Evolutionary conservation across 148 eudicot species (phyloP).

Genomic region (Silene conica): DNA sequence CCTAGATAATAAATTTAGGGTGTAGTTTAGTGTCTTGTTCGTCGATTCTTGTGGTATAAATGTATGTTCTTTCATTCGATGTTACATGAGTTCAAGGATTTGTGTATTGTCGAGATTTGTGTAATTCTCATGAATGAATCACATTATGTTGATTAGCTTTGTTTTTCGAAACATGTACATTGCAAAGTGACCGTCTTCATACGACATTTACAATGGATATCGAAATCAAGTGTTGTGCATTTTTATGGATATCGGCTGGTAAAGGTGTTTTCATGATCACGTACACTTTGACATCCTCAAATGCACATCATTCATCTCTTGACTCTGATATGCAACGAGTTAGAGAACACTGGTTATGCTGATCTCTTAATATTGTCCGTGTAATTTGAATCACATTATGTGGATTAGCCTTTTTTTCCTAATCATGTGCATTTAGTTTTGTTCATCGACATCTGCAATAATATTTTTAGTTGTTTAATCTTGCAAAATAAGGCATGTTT

Average conservation of each 20-base stretch:
- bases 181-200: neutral
- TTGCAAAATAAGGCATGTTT: neutral
- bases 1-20: neutral
- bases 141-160: neutral
- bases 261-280: neutral
- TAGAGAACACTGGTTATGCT: no score
- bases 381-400: neutral
- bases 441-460: neutral
- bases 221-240: neutral
- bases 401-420: neutral
- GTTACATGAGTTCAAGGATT: neutral
- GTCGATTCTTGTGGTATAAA: neutral
- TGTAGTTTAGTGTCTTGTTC: neutral
- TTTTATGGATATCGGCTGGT: neutral
- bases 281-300: no score
- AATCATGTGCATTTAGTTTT: slow-evolving; percentile 5
- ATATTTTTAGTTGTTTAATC: no score
- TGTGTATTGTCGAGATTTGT: neutral
- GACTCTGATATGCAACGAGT: no score
- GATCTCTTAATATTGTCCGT: no score
- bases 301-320: no score
- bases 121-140: neutral
- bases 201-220: neutral
- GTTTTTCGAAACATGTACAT: neutral
- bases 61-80: neutral